Percentiles rank a stretch among this genome's conserved stretches.
Conservation (phyloP, 2,329 filamentous ascomycete species). For the Aspergillus pseudoviridinutans region DNA sequence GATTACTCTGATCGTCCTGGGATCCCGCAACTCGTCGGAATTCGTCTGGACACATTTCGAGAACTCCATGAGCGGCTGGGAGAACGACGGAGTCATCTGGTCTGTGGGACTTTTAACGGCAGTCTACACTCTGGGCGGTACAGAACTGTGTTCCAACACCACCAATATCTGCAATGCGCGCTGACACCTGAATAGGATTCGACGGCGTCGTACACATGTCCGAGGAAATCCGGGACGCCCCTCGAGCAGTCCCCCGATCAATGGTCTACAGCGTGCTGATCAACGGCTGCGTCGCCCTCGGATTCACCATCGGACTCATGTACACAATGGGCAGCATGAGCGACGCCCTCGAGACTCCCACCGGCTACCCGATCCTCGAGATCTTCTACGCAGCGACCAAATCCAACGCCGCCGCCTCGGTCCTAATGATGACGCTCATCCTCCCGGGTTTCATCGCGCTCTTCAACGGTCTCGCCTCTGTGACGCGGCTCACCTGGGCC, state of each 20-base stretch:
- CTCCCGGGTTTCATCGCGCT: conserved; percentile 21
- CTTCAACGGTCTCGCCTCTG: conserved; percentile 27
- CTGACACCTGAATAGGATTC: conserved; percentile 12
- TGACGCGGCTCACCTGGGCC: conserved; percentile 30
- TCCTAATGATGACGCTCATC: conserved; percentile 39
- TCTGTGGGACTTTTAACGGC: conserved; percentile 15
- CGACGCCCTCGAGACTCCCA: conserved; percentile 35
- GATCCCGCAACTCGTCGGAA: conserved; percentile 5
- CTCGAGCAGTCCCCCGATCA: conserved; percentile 42
- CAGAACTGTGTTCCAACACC: not conserved
- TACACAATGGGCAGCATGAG: conserved; percentile 42
- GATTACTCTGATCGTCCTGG: conserved; percentile 14
- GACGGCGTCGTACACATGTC: conserved; percentile 36
- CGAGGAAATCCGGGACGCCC: conserved; percentile 48
- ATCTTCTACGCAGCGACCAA: conserved; percentile 49
- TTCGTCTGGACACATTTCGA: conserved; percentile 29
- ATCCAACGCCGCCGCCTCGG: conserved; percentile 38
- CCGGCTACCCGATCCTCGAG: conserved; percentile 47
- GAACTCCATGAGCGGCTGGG: conserved; percentile 13
- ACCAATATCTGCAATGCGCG: too few relatives aligned
- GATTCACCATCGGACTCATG: conserved; percentile 39
- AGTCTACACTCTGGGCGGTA: conserved; percentile 15
- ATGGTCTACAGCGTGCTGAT: conserved; percentile 45
- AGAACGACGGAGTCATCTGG: conserved; percentile 5
- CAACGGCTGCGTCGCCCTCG: conserved; percentile 45